Evolutionary conservation across 163 green algal genomes (phyloP).

Genomic region (Scenedesmus sp.): DNA sequence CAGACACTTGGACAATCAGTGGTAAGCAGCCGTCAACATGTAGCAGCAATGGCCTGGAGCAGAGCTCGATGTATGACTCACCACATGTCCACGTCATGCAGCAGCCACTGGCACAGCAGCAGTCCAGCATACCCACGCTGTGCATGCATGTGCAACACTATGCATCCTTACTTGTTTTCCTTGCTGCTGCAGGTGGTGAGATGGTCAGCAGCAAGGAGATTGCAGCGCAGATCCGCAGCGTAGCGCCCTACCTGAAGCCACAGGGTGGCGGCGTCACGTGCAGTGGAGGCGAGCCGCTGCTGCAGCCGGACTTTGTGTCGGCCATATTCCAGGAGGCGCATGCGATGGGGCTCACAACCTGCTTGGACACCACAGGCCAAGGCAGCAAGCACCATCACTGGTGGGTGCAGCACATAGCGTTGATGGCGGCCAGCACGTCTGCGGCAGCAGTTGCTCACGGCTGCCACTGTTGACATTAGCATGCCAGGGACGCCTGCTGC

Average conservation of each 20-base stretch:
- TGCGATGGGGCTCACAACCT: slow-evolving; percentile 71
- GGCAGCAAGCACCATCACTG: slow-evolving; percentile 62
- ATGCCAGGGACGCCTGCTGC: too few relatives aligned
- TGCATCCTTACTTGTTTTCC: slow-evolving; percentile 47
- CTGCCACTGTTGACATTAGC: too few relatives aligned
- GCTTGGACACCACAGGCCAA: slow-evolving; percentile 76
- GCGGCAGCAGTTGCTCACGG: not conserved
- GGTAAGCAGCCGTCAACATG: not conserved
- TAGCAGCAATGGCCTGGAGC: too few relatives aligned
- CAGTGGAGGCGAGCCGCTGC: slow-evolving; percentile 61
- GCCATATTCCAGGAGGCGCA: slow-evolving; percentile 61
- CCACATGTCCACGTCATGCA: not conserved
- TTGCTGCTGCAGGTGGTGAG: slow-evolving; percentile 63
- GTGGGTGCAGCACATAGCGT: not conserved
- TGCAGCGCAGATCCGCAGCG: not conserved
- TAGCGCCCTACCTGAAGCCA: slow-evolving; percentile 55
- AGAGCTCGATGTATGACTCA: too few relatives aligned
- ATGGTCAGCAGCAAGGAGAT: slow-evolving; percentile 1
- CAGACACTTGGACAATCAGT: slow-evolving; percentile 57
- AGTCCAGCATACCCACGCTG: not conserved
- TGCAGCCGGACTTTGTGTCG: slow-evolving; percentile 25
- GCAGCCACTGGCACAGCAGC: not conserved
- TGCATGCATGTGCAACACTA: not conserved
- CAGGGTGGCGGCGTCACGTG: slow-evolving; percentile 70
- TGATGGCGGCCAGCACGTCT: not conserved